Evolutionary conservation across 768 basidiomycete species (phyloP), one percentile per base, ranked within the genome.

Genomic region (Pholiota microspora): DNA sequence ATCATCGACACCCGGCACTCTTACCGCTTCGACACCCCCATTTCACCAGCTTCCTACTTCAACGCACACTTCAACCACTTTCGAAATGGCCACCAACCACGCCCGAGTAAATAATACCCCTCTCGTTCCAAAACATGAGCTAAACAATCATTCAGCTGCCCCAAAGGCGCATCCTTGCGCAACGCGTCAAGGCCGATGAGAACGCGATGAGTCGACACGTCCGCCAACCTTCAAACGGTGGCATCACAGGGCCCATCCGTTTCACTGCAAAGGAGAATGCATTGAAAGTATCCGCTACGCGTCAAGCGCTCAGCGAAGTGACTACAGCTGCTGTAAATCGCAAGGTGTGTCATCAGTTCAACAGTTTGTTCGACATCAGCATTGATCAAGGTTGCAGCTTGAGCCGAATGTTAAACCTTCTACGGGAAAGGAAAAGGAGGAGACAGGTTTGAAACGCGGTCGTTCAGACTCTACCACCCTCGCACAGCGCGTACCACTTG

Each of bases 231-330:
- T 87, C 86, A 15, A 79, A 74, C 59, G 44, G 52, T 57, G 71
- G 71, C 60, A 65, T 75, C 31, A 61, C 73, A 47, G 81, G 78
- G 38, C 71, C 81, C 40, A 73, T 79, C 53, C 83, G 86, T 49
- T 73, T 80, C 59, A 62, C 77, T 45, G 69, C 76, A 28, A 79
- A 80, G 66, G 77, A 80, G 54, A 73, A 72, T 57, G 69, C 63
- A 31, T 70, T 76, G 60, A 93, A 92, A 77, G 74, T 73, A 29
- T 52, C 66, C n/a, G 77, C 74, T 38, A 83, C 85, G 67, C 81
- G 93, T 60, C 78, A 86, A 28, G 91, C 85, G 35, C 78, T 95
- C 47, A 83, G 85, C 55, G 92, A 94, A 72, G 92, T 94, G 59
- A 88, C 88, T 42, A 85, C 81, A 48, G 81, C 82, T 57, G 85